Evolutionary conservation across 1,284 basidiomycete genomes (phyloP).

Genomic region (Athelia sp.): DNA sequence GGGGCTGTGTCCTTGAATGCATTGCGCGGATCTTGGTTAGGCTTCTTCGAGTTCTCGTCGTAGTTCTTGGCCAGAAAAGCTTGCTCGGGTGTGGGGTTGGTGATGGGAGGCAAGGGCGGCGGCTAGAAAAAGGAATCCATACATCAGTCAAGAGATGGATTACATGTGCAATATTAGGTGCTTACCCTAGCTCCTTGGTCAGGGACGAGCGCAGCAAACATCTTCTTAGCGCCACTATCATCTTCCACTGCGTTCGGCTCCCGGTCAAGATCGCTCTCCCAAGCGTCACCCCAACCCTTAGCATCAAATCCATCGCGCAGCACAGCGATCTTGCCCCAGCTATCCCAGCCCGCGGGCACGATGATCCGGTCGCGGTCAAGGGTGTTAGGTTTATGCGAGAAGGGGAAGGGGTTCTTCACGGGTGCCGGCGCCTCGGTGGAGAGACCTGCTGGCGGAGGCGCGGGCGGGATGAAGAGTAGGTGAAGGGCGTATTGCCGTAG

Average conservation of each 20-base stretch:
- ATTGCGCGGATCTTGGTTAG: slow-evolving; percentile 83
- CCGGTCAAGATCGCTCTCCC: slow-evolving; percentile 65
- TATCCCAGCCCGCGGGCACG: slow-evolving; percentile 95
- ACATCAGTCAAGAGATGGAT: slow-evolving; percentile 6
- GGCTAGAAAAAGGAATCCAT: slow-evolving; percentile 34
- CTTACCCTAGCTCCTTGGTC: slow-evolving; percentile 69
- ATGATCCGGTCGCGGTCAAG: slow-evolving; percentile 90
- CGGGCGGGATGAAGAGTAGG: slow-evolving; percentile 75
- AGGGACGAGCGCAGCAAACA: slow-evolving; percentile 61
- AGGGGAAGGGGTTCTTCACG: slow-evolving; percentile 77
- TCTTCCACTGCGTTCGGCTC: slow-evolving; percentile 34
- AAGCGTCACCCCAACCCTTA: slow-evolving; percentile 75
- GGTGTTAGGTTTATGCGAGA: slow-evolving; percentile 83
- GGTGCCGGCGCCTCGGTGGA: slow-evolving; percentile 49
- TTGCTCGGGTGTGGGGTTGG: slow-evolving; percentile 79
- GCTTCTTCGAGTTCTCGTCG: slow-evolving; percentile 84
- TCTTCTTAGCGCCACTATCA: slow-evolving; percentile 47
- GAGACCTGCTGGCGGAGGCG: slow-evolving; percentile 47
- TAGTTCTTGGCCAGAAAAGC: slow-evolving; percentile 84
- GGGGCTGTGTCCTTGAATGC: slow-evolving; percentile 75
- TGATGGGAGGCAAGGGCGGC: slow-evolving; percentile 66
- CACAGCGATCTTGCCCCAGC: slow-evolving; percentile 93
- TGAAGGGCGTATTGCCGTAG: slow-evolving; percentile 88
- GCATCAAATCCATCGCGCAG: slow-evolving; percentile 91
- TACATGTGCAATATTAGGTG: neutral